Conservation (phyloP, 441 rosid genomes). For the Gossypium gossypioides region DNA sequence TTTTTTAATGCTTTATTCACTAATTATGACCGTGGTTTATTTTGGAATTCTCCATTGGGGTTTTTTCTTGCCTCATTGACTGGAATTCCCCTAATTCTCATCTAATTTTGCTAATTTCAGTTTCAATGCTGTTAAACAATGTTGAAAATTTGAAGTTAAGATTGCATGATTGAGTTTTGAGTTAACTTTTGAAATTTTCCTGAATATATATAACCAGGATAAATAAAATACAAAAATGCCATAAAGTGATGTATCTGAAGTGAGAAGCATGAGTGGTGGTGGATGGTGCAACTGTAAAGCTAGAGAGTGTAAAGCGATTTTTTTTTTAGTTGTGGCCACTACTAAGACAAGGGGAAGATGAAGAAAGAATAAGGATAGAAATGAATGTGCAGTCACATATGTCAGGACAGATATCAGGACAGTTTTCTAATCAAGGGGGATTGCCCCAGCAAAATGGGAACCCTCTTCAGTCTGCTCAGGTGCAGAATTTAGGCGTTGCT, state of each 20-base stretch:
- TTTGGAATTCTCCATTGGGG: not conserved
- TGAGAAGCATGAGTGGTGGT: constrained; percentile 25
- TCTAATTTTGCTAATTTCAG: not conserved
- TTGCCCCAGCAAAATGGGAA: constrained; percentile 73
- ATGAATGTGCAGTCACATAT: constrained; percentile 80
- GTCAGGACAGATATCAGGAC: constrained; percentile 73
- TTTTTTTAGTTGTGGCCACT: constrained; percentile 20
- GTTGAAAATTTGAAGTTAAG: not conserved
- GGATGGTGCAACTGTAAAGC: constrained; percentile 16
- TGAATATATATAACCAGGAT: not conserved
- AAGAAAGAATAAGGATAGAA: constrained; percentile 22
- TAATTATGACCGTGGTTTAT: not conserved
- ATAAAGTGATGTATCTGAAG: constrained; percentile 2
- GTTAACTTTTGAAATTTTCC: not conserved
- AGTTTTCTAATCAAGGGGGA: constrained; percentile 61
- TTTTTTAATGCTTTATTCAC: not conserved
- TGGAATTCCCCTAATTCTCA: not conserved
- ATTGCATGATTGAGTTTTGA: not conserved
- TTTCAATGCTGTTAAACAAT: not conserved
- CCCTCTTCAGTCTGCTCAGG: constrained; percentile 40
- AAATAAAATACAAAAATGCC: not conserved
- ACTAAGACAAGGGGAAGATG: constrained; percentile 23
- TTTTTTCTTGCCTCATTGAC: not conserved
- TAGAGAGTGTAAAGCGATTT: constrained; percentile 20
- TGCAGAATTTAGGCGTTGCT: constrained; percentile 49